Evolutionary conservation across 306 rosid genomes (phyloP).

Genomic region (Cucurbita pepo): DNA sequence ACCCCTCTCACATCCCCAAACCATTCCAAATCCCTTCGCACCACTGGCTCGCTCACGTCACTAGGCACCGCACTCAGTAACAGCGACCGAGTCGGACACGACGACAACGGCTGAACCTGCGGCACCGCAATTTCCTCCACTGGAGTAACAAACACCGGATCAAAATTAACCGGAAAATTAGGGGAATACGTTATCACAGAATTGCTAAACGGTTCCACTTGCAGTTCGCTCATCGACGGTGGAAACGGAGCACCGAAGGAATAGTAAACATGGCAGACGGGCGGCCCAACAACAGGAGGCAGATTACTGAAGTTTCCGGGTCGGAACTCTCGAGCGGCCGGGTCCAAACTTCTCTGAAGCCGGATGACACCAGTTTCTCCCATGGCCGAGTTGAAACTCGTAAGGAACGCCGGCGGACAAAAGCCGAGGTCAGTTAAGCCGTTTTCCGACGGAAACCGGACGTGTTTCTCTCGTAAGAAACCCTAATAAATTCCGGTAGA

Average conservation of each 20-base stretch:
- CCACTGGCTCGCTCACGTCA: slow-evolving; percentile 26
- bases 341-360: slow-evolving; percentile 45
- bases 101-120: slow-evolving; percentile 8
- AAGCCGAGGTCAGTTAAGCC: neutral
- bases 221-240: slow-evolving; percentile 9
- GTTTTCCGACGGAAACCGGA: neutral
- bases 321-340: slow-evolving; percentile 48
- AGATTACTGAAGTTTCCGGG: slow-evolving; percentile 24
- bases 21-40: slow-evolving; percentile 33
- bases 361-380: slow-evolving; percentile 42
- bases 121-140: neutral
- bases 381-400: slow-evolving; percentile 13
- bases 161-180: slow-evolving; percentile 10
- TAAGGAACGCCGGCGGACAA: neutral
- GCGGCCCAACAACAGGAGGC: neutral
- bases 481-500: neutral
- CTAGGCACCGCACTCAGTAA: slow-evolving; percentile 28
- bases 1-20: slow-evolving; percentile 65
- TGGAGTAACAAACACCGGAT: slow-evolving; percentile 14
- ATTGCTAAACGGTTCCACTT: slow-evolving; percentile 14
- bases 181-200: neutral
- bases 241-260: slow-evolving; percentile 17
- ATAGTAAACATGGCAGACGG: slow-evolving; percentile 19
- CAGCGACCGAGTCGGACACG: slow-evolving; percentile 46
- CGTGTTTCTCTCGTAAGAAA: neutral